Percentiles rank a stretch among this genome's conserved stretches.
Conservation (phyloP, 2,329 filamentous ascomycete species). For the Coniella vitis region DNA sequence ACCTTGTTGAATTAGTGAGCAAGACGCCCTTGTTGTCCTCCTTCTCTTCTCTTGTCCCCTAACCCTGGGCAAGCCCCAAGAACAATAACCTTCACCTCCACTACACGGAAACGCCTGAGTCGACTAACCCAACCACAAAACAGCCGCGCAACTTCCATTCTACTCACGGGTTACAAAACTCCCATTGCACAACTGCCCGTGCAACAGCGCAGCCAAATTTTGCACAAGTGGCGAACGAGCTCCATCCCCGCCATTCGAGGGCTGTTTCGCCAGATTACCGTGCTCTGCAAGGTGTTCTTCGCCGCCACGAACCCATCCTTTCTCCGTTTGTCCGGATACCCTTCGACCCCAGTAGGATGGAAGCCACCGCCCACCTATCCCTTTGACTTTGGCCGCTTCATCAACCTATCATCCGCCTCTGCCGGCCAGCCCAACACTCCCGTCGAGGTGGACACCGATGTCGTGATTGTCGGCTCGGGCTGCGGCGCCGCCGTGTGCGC, state of each 20-base stretch:
- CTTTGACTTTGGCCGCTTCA: conserved; percentile 14
- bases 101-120: not conserved
- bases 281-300: conserved; percentile 38
- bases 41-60: no score
- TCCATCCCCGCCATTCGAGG: conserved; percentile 38
- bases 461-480: conserved; percentile 16
- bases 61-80: no score
- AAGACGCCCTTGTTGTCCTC: no score
- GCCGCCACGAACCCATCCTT: conserved; percentile 38
- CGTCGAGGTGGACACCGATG: conserved; percentile 11
- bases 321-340: conserved; percentile 34
- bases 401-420: not conserved
- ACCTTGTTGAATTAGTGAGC: conserved; percentile 15
- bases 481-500: conserved; percentile 18
- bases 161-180: conserved; percentile 12
- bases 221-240: conserved; percentile 40
- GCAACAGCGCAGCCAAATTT: conserved; percentile 21
- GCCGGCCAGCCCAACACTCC: not conserved
- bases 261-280: conserved; percentile 37
- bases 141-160: conserved; percentile 6
- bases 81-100: no score
- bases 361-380: conserved; percentile 8
- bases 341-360: conserved; percentile 18
- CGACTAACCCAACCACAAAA: not conserved
- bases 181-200: conserved; percentile 12